Base-by-base conservation (phyloP, 345 rosid species). In the Rhizophora apiculata region DNA sequence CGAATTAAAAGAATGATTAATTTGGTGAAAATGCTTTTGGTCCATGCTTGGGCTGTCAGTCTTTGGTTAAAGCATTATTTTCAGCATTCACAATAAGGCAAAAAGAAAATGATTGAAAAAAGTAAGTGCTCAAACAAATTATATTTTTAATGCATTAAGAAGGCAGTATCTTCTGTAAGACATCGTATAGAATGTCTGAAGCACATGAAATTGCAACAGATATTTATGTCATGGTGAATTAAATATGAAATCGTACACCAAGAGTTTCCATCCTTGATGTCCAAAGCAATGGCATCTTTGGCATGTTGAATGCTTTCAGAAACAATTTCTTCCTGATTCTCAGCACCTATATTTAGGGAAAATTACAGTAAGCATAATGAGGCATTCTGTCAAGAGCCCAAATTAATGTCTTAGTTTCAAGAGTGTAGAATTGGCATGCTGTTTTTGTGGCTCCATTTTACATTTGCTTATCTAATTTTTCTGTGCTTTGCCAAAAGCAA, bases 251-350 rank as follows among this genome's bases (percentile, higher is more conserved):
- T 67, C 89, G 81, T 86, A 89, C 94, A 89, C 94, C 94, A 89
- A 72, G 89, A 86, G 74, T 80, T 76, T 31, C 94, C 94, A 78
- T 89, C 91, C 82, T 83, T 89, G 76, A 89, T 91, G 75, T 89
- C 94, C 80, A 89, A 76, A 58, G 85, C 46, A 56, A 89, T 84
- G 53, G 94, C 94, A 70, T 86, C 91, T 78, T 81, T 89, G 43
- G 94, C 94, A 71, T 86, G 89, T 65, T 72, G 81, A 71, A 89
- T 86, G 81, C 94, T 89, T 79, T 86, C 85, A 49, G 81, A 86
- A 30, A 89, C 85, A 46, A 82, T 76, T 68, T 83, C 84, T 51
- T 78, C 79, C 70, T 73, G 87, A 81, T 85, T 84, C 65, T 85
- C 89, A 62, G 81, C 67, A 74, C 81, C 91, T 89, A 78, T 65